Evolutionary conservation across 2,329 filamentous ascomycete species (phyloP).

Genomic region (Fusarium illudens): DNA sequence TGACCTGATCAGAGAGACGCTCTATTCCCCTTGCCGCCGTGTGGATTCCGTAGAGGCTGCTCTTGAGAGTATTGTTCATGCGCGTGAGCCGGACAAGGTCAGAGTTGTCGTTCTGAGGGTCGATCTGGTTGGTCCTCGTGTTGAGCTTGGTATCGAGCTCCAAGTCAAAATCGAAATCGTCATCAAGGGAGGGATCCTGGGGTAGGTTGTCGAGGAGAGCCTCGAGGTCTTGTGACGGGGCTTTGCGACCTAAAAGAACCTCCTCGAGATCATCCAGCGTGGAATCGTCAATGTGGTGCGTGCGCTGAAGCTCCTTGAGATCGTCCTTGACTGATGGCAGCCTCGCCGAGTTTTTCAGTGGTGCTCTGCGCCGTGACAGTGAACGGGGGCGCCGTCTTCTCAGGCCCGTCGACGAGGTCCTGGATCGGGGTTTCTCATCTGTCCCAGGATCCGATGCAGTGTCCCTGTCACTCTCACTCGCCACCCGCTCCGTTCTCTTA

Average conservation of each 20-base stretch:
- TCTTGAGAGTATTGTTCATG: conserved; percentile 62
- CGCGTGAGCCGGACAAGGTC: conserved; percentile 57
- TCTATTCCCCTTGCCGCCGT: conserved; percentile 67
- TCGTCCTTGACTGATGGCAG: conserved; percentile 65
- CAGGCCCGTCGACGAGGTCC: conserved; percentile 35
- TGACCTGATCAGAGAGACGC: conserved; percentile 62
- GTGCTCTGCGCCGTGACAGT: conserved; percentile 54
- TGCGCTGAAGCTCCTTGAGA: conserved; percentile 60
- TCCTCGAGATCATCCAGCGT: conserved; percentile 67
- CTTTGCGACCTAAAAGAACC: conserved; percentile 53
- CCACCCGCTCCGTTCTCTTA: conserved; percentile 36
- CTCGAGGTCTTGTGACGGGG: conserved; percentile 38
- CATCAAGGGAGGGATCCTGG: conserved; percentile 32
- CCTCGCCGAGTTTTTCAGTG: conserved; percentile 62
- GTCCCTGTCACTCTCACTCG: conserved; percentile 40
- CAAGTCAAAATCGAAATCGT: conserved; percentile 39
- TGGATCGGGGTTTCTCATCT: conserved; percentile 36
- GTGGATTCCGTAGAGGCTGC: conserved; percentile 61
- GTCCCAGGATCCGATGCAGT: conserved; percentile 46
- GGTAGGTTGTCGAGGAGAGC: conserved; percentile 40
- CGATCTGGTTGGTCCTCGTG: conserved; percentile 35
- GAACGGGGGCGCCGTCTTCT: conserved; percentile 49
- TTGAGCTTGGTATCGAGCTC: conserved; percentile 41
- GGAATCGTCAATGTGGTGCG: conserved; percentile 65
- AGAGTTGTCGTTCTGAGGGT: conserved; percentile 41